Base-by-base conservation (phyloP, 2,329 filamentous ascomycete species). In the Lecanoromycetidae sp. region DNA sequence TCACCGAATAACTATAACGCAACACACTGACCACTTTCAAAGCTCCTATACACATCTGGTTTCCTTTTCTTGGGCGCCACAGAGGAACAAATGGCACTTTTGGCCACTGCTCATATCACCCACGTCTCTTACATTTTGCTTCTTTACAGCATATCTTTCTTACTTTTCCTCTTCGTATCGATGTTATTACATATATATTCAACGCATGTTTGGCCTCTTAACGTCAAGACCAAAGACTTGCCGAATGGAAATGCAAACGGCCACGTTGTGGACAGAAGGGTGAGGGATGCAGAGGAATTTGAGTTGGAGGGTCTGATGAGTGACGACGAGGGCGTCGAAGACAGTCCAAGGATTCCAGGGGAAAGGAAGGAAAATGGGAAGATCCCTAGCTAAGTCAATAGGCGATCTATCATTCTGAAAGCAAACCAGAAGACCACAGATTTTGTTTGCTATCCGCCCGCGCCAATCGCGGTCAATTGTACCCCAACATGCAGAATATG, bases 41-140 rank as follows among this genome's bases (percentile, higher is more conserved):
- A 93, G 87, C 74, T 96, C 33, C 76, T 98, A 23, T 94, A 85
- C 59, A 87, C 88, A 5, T 84, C 88, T 3, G 91, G 91, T 1
- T 94, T 96, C 67, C 74, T 98, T 33, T 98, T 98, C 69, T 94
- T 96, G 87, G 84, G 87, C 26, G 90, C 91, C 13, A 96, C 87
- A 0, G 91, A 96, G 63, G 88, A 98, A 67, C 91, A 96, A 66
- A 94, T 96, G 85, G 60, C 71, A 19, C 70, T 95, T 1, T 71
- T 96, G 4, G 74, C 77, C 33, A 70, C 77, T 32, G 82, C 84
- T 0, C 74, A 80, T 50, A 80, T 96, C 58, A 87, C 87, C 22
- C 87, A 93, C 59, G 85, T 96, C 34, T 82, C 88, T 4, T 98
- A 96, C 63, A 79, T 96, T 33, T 74, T 98, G 22, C 88, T 96